Conservation (phyloP, 2,329 filamentous ascomycete genomes). For the Akanthomyces lecanii region DNA sequence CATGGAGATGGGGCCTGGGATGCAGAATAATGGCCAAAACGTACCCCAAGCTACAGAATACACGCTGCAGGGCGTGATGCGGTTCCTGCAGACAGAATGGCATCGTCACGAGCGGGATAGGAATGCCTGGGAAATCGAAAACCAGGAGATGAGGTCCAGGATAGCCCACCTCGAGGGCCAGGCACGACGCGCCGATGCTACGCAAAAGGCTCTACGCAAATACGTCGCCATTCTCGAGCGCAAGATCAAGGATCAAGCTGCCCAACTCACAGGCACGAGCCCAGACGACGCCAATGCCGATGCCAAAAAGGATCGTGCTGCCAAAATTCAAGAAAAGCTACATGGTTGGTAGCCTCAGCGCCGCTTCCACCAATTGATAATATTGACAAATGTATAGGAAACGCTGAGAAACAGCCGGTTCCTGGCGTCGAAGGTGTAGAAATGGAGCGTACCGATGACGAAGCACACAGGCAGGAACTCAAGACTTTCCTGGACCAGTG, state of each 20-base stretch:
- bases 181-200: slow-evolving; percentile 76
- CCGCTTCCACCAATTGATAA: not conserved
- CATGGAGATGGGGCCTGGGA: slow-evolving; percentile 42
- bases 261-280: slow-evolving; percentile 55
- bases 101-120: slow-evolving; percentile 95
- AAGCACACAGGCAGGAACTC: slow-evolving; percentile 48
- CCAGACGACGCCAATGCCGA: slow-evolving; percentile 35
- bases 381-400: slow-evolving; percentile 30
- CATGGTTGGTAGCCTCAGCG: slow-evolving; percentile 39
- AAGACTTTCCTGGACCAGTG: slow-evolving; percentile 61
- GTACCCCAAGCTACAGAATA: slow-evolving; percentile 59
- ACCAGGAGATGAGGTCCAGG: slow-evolving; percentile 97
- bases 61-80: slow-evolving; percentile 80
- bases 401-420: slow-evolving; percentile 38
- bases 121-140: slow-evolving; percentile 98
- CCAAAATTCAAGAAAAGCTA: slow-evolving; percentile 54
- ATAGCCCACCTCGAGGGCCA: slow-evolving; percentile 94
- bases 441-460: slow-evolving; percentile 46
- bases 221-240: slow-evolving; percentile 87
- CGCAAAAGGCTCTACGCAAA: slow-evolving; percentile 84
- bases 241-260: slow-evolving; percentile 78
- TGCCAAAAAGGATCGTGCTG: slow-evolving; percentile 48
- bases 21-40: slow-evolving; percentile 44
- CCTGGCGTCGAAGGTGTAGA: slow-evolving; percentile 45
- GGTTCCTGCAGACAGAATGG: slow-evolving; percentile 98